Evolutionary conservation across 345 rosid genomes (phyloP), one percentile per base, ranked within the genome.

Genomic region (Brassica juncea): DNA sequence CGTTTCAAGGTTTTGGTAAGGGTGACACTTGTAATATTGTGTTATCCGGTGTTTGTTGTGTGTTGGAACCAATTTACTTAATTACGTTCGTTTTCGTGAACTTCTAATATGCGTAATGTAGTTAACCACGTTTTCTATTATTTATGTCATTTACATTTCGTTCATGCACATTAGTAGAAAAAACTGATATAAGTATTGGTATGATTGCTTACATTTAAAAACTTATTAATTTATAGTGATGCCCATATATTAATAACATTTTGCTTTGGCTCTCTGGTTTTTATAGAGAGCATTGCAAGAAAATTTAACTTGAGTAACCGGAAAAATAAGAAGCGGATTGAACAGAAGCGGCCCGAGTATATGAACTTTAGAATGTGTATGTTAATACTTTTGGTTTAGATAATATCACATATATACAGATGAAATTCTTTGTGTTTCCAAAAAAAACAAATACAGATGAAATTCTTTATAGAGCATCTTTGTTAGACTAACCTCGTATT

Each of bases 1-100:
- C 58, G 70, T 52, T 73, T 73, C 0, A 79, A 32, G 63, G 16
- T 66, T 71, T 44, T 21, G 70, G 55, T 35, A 70, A 70, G 71
- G 64, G 57, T 62, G 49, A 30, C 12, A 32, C 25, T 61, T 77
- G 74, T 31, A 47, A 30, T 61, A 32, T 47, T 61, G 80, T 69
- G 28, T 6, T 34, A 37, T 70, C 60, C 9, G 60, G 68, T 68
- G 70, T n/a, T 27, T 44, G 21, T 66, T 66, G 59, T 77, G 39
- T 21, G 55, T 71, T 34, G 27, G 15, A 78, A 11, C 70, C 31
- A 73, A 23, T 30, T 73, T 67, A 64, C 70, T 79, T 60, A 25
- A 25, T 66, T 66, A 23, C 42, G 35, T 60, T 21, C 23, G 32
- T 44, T 73, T 79, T 23, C 54, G 67, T 79, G 8, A 79, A 71